Evolutionary conservation across 192 early-diverging fungal species (phyloP).

Genomic region (Glomus cerebriforme): DNA sequence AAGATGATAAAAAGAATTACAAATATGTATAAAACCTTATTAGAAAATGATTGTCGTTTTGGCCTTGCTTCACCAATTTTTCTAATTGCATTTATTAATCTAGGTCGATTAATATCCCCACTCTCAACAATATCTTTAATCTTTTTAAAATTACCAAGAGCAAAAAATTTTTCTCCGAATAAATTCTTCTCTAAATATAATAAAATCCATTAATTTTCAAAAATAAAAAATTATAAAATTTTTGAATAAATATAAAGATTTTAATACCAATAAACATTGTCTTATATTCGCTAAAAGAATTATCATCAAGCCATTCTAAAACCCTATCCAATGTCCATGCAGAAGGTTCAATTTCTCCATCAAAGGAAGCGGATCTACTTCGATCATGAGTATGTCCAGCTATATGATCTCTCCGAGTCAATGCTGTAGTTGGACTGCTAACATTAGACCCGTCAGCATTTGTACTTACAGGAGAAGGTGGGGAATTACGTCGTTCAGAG

Average conservation of each 20-base stretch:
- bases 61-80: slow-evolving; percentile 7
- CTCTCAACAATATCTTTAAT: background rate
- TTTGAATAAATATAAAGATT: background rate
- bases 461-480: slow-evolving; percentile 7
- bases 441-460: slow-evolving; percentile 10
- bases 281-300: slow-evolving; percentile 18
- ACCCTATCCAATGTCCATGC: slow-evolving; percentile 15
- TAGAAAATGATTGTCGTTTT: slow-evolving; percentile 7
- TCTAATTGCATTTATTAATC: slow-evolving; percentile 25
- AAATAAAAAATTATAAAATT: too few species aligned
- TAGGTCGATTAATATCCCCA: background rate
- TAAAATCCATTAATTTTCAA: background rate
- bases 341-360: slow-evolving; percentile 7
- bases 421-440: background rate
- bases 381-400: slow-evolving; percentile 25
- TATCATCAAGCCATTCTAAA: slow-evolving; percentile 11
- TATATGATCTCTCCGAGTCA: slow-evolving; percentile 28
- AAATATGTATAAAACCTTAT: background rate
- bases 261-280: slow-evolving; percentile 22
- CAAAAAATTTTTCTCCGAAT: slow-evolving; percentile 9
- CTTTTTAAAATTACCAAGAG: background rate
- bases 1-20: background rate
- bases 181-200: background rate
- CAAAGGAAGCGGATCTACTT: slow-evolving; percentile 21
- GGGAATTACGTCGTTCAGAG: background rate